These are phyloP conservation scores for Phlegmacium glaucopus DNA, from an alignment of 768 basidiomycete genomes.

Conservation along the genomic window DNA sequence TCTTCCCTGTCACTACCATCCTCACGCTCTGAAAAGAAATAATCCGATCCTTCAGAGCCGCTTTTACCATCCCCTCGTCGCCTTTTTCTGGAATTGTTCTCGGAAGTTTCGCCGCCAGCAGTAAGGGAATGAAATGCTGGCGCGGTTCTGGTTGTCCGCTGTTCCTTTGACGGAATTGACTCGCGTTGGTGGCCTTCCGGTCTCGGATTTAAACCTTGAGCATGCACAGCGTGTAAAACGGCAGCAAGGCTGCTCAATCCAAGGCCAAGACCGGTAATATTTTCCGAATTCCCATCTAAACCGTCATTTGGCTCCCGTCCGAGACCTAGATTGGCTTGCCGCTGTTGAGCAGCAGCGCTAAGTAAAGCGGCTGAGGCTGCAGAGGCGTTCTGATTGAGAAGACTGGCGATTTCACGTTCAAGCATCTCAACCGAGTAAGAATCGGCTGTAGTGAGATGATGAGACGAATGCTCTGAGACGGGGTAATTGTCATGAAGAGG, in stretches of 20 bases:
- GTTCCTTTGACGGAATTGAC: constrained; percentile 39
- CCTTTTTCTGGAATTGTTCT: constrained; percentile 26
- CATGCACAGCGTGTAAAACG: constrained; percentile 75
- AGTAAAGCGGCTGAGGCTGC: constrained; percentile 63
- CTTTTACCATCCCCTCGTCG: constrained; percentile 34
- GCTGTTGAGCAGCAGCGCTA: constrained; percentile 66
- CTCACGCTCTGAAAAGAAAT: constrained; percentile 50
- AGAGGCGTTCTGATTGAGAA: constrained; percentile 73
- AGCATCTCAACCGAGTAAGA: constrained; percentile 68
- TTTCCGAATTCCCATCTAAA: constrained; percentile 25
- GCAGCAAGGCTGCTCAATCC: constrained; percentile 69
- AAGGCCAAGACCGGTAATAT: constrained; percentile 45
- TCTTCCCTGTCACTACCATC: constrained; percentile 42
- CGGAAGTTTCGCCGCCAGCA: constrained; percentile 44
- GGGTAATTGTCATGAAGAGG: constrained; percentile 34
- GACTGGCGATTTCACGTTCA: constrained; percentile 71
- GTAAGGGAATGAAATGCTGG: constrained; percentile 81
- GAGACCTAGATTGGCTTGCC: constrained; percentile 45
- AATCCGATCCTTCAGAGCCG: constrained; percentile 49
- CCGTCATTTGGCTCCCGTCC: constrained; percentile 26
- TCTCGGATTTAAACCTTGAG: constrained; percentile 44
- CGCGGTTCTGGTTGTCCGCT: constrained; percentile 60
- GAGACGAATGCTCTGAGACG: constrained; percentile 32
- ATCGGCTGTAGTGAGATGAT: constrained; percentile 38
- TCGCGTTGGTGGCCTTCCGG: constrained; percentile 34